Evolutionary conservation across 257 asterid genomes (phyloP), one percentile per base, ranked within the genome.

Genomic region (Solanum habrochaites): DNA sequence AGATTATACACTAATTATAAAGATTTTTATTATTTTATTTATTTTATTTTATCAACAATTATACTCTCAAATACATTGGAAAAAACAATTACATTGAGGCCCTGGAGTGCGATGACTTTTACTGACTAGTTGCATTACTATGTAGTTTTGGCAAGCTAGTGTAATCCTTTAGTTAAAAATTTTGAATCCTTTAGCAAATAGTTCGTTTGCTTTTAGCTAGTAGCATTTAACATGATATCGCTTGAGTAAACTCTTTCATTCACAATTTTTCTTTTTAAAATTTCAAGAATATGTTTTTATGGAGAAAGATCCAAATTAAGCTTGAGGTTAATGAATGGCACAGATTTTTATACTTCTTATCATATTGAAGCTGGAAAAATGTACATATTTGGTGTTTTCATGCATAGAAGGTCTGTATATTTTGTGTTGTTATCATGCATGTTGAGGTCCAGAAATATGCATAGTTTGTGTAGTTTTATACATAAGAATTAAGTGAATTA

Each of bases 231-330:
- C 18, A 47, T 47, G 14, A 47, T 47, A 4, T 47, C 18, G 5
- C 56, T 47, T 94, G 66, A 89, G 94, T 93, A 49, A 32, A 86
- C 16, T 81, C 72, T 74, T 70, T 47, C 60, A 32, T 82, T 43
- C 9, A 14, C 0, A 40, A 16, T 42, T 39, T 69, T 31, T 4
- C 7, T 74, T 3, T 39, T 42, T 23, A n/a, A 25, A 42, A n/a
- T n/a, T 11, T 75, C 6, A 6, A n/a, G 56, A 12, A 39, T 85
- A 27, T 8, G 13, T 40, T 27, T 39, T 85, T 3, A 14, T 85
- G 31, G 56, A 62, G 43, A 3, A 40, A n/a, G 82, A 32, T 74
- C 12, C 23, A 75, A 6, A 2, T n/a, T 75, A 7, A 35, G 60
- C 40, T 23, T 71, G 69, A 43, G 43, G 18, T 70, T 70, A 40